Base-by-base conservation (phyloP, 2,329 filamentous ascomycete genomes). In the Simplicillium sp. region DNA sequence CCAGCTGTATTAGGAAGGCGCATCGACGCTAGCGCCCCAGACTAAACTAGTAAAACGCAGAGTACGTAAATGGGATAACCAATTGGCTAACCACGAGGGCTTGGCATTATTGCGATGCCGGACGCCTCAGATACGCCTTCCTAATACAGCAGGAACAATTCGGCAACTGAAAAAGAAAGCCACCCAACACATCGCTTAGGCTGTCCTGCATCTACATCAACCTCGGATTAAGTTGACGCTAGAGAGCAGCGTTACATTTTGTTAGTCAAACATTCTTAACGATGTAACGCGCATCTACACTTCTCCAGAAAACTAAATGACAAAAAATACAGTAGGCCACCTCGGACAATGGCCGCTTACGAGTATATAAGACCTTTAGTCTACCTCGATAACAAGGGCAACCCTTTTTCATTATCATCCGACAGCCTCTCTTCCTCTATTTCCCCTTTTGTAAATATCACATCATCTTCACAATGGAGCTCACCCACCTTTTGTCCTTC, bases 401-500 rank as follows among this genome's bases (percentile, higher is more conserved):
- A 6, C 12, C 31, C 7, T 15, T 33, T 11, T 11, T n/a, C 6
- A 33, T 15, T 33, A n/a, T 13, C 12, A 33, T 33, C 31, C 31
- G 12, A 33, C 15, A 6, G 31, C 31, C 12, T 33, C 15, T n/a
- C 31, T 33, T 13, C 31, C 31, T 33, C 20, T 33, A 13, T 33
- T 33, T 15, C 15, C 15, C 5, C 15, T 33, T 33, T 7, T 33
- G 13, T 13, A 15, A 13, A 15, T 33, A 33, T 33, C 15, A 6
- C 12, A 6, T 15, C 12, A 13, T 6, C 31, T 33, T 33, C 31
- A 13, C 15, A 13, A 44, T 44, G 42, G 42, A 44, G 42, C 42
- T 44, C 33, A 31, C 42, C 28, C 34, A 14, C 7, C 31, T 44
- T 14, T 32, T 44, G 34, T 29, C 28, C 34, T 17, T 36, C 29